Evolutionary conservation across 371 early-diverging fungal genomes (phyloP).

Genomic region (Mucor sp.): DNA sequence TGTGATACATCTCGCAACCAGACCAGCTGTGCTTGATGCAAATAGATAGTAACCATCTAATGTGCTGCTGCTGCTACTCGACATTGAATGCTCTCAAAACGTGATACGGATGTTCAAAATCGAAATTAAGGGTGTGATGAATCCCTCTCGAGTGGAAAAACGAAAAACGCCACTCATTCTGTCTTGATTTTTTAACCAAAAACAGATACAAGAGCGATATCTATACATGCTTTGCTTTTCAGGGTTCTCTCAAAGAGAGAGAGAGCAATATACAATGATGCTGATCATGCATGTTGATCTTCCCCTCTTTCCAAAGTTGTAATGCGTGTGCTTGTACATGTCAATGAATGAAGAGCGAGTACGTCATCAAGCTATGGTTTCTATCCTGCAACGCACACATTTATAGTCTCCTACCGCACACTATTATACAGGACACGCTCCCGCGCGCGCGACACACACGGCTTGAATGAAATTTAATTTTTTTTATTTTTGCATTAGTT

Average conservation of each 20-base stretch:
- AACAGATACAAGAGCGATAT: conserved; percentile 1
- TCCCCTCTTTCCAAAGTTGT: not conserved
- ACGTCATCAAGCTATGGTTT: not conserved
- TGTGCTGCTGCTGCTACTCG: not conserved
- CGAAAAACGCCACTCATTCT: not conserved
- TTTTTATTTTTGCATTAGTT: conserved; percentile 5
- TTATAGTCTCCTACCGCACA: not conserved
- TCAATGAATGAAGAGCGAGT: not conserved
- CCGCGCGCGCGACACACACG: not conserved
- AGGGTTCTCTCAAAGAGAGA: not conserved
- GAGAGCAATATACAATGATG: not conserved
- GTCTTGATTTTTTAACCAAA: not conserved
- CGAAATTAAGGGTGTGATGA: not conserved
- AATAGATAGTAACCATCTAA: conserved; percentile 49
- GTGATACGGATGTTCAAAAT: not conserved
- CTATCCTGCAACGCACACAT: not conserved
- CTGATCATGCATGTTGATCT: not conserved
- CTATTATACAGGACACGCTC: not conserved
- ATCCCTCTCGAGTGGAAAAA: not conserved
- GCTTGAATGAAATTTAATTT: conserved; percentile 2
- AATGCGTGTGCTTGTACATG: not conserved
- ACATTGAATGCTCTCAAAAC: not conserved
- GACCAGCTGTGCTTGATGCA: conserved; percentile 61
- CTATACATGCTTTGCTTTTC: not conserved
- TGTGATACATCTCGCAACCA: conserved; percentile 61